phyloP scores from a whole-genome alignment of 176 grass and related monocot genomes.

The Thinopyrum elongatum region DNA sequence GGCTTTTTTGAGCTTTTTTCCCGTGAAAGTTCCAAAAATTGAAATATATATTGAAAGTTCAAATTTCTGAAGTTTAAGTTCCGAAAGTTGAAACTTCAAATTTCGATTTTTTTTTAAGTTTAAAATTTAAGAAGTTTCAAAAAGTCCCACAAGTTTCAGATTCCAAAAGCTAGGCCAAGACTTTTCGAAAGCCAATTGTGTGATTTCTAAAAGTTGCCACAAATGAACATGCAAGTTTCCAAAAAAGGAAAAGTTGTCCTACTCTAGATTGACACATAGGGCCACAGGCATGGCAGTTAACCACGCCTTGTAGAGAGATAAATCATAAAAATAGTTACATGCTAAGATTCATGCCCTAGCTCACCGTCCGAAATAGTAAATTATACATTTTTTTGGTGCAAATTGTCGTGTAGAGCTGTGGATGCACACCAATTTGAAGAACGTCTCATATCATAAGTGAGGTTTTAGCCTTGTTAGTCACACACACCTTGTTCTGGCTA shows the following conservation, averaged over 20 bases:
- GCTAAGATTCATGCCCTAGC: not conserved
- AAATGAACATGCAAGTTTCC: not conserved
- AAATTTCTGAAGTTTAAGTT: not conserved
- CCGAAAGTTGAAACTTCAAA: not conserved
- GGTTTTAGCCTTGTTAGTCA: not conserved
- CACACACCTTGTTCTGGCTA: not conserved
- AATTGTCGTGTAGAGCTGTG: not conserved
- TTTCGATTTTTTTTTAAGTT: no score
- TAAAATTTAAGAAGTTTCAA: no score
- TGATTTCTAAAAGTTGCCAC: no score
- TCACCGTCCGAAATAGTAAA: not conserved
- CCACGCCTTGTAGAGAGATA: no score
- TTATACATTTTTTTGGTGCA: not conserved
- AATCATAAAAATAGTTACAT: not conserved
- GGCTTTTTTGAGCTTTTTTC: not conserved
- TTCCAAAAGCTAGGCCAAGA: no score
- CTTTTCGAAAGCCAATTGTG: no score
- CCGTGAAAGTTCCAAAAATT: not conserved
- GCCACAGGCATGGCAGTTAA: no score
- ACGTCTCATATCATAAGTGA: not conserved
- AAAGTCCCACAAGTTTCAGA: no score
- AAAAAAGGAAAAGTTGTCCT: not conserved
- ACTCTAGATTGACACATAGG: not conserved
- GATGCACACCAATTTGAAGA: not conserved
- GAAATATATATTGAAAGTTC: not conserved